These are phyloP conservation scores for Populus hybrid DNA, from an alignment of 441 rosid genomes.

Conservation along the genomic window DNA sequence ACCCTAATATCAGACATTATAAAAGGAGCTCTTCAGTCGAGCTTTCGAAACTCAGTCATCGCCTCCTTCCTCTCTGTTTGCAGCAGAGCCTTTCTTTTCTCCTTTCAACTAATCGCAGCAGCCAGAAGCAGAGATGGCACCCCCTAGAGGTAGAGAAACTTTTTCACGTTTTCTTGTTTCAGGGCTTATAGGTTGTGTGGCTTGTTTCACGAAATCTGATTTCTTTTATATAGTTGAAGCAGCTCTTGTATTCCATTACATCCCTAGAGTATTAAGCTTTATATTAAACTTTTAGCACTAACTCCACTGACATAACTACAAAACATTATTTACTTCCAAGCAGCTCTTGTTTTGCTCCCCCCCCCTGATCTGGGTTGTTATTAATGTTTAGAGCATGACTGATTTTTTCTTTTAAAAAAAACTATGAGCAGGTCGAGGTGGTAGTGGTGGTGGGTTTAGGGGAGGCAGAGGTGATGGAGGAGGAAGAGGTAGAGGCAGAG, in stretches of 20 bases:
- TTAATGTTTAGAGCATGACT: background rate
- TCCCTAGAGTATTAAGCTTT: background rate
- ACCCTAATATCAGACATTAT: background rate
- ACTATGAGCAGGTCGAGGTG: slow-evolving; percentile 40
- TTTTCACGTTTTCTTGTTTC: background rate
- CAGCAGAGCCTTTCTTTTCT: background rate
- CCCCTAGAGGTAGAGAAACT: slow-evolving; percentile 39
- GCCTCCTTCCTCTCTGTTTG: background rate
- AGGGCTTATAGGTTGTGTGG: background rate
- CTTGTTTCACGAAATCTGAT: too few species aligned
- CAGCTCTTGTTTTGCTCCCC: background rate
- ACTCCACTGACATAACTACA: background rate
- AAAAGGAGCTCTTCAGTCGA: background rate
- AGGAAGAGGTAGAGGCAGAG: slow-evolving; percentile 43
- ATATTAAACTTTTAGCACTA: background rate
- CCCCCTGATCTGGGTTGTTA: background rate
- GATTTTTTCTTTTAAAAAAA: background rate
- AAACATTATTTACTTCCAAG: too few species aligned
- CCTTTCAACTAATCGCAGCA: background rate
- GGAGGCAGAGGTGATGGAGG: slow-evolving; percentile 60
- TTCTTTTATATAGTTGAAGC: too few species aligned
- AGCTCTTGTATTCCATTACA: background rate
- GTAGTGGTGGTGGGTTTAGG: slow-evolving; percentile 56
- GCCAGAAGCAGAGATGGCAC: slow-evolving; percentile 19
- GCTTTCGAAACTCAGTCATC: background rate